A percentile compares a stretch with the other conserved stretches of the same genome.
Evolutionary conservation across 352 stramenopile genomes (phyloP).

Genomic region (Phytopythium aichiense): DNA sequence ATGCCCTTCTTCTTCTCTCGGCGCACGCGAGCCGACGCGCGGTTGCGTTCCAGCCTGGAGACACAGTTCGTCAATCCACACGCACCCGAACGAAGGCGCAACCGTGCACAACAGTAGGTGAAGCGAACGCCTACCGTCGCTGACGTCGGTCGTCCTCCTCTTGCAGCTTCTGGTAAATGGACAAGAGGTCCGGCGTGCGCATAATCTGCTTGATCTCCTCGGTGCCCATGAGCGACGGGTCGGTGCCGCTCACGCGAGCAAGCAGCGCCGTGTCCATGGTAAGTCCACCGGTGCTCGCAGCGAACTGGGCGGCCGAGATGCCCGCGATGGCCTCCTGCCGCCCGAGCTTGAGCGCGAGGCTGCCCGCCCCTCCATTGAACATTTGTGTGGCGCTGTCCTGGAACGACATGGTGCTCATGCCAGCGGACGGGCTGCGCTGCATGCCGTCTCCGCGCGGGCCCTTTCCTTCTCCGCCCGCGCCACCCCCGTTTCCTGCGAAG

Average conservation of each 20-base stretch:
- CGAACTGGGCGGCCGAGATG: conserved; percentile 80
- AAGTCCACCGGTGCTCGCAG: conserved; percentile 71
- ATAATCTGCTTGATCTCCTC: conserved; percentile 90
- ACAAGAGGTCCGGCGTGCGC: conserved; percentile 73
- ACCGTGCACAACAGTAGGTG: neutral
- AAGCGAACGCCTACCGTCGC: conserved; percentile 21
- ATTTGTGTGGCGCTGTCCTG: conserved; percentile 26
- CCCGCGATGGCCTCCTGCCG: conserved; percentile 29
- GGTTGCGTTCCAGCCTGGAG: conserved; percentile 62
- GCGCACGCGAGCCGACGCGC: conserved; percentile 71
- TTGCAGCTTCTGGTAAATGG: conserved; percentile 87
- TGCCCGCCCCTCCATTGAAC: conserved; percentile 14
- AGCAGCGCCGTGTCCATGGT: conserved; percentile 77
- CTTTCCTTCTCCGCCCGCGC: conserved; percentile 3
- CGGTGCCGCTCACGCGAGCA: conserved; percentile 73
- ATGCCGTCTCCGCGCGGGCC: conserved; percentile 1
- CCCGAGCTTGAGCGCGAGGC: conserved; percentile 19
- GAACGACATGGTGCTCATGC: conserved; percentile 62
- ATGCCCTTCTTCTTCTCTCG: conserved; percentile 88
- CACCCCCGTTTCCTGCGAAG: neutral
- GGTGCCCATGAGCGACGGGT: conserved; percentile 69
- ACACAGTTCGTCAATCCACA: neutral
- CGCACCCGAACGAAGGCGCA: neutral
- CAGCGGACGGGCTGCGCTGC: conserved; percentile 46
- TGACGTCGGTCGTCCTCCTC: conserved; percentile 82